A percentile compares a stretch with the other conserved stretches of the same genome.
Conservation (phyloP, 345 rosid species). For the Linum lewisii region DNA sequence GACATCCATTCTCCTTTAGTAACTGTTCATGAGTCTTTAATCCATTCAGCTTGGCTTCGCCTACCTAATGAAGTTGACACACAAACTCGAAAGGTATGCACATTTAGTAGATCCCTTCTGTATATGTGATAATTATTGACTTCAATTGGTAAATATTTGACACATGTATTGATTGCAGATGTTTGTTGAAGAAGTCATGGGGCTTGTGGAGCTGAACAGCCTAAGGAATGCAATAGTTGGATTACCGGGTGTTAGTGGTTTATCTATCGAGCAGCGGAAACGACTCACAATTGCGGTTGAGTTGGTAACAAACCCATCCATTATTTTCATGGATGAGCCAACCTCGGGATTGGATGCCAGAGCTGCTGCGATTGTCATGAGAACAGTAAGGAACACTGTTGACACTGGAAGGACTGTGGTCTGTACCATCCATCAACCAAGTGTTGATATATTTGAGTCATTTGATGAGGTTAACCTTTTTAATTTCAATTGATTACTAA, state of each 20-base stretch:
- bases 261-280: constrained; percentile 1
- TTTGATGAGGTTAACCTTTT: background rate
- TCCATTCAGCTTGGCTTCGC: constrained; percentile 4
- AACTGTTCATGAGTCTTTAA: background rate
- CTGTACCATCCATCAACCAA: constrained; percentile 3
- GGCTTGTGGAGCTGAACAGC: background rate
- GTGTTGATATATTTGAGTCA: constrained; percentile 3
- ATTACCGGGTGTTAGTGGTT: background rate
- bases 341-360: constrained; percentile 5
- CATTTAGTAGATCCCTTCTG: background rate
- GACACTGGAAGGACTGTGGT: constrained; percentile 5
- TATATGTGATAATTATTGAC: background rate
- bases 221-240: background rate
- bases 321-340: constrained; percentile 6
- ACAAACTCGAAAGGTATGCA: background rate
- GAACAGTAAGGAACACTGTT: constrained; percentile 4
- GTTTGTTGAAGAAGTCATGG: constrained; percentile 5
- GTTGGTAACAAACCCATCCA: constrained; percentile 1
- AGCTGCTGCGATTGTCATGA: constrained; percentile 6
- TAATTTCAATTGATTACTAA: background rate
- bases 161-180: background rate
- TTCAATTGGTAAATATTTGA: background rate
- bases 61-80: background rate
- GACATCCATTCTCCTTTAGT: constrained; percentile 1
- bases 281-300: constrained; percentile 3